A percentile compares a stretch with the other conserved stretches of the same genome.
These are phyloP conservation scores for Nakazawaea anatomiae DNA, from an alignment of 805 yeast genomes.

Conservation along the genomic window DNA sequence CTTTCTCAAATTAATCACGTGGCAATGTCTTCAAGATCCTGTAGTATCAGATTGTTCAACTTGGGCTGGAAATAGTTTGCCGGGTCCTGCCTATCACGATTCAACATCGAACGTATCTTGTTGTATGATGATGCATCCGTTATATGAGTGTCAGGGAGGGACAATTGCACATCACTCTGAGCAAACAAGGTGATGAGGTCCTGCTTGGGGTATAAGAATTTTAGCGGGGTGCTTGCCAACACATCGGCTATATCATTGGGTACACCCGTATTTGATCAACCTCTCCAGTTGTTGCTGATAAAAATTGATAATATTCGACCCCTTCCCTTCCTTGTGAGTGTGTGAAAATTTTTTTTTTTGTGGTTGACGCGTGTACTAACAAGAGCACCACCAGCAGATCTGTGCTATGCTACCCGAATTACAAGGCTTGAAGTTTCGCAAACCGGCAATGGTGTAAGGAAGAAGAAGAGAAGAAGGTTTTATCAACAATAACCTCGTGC, in stretches of 20 bases:
- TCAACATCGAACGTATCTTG: constrained; percentile 12
- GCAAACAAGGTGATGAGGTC: constrained; percentile 21
- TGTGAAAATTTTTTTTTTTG: too few relatives aligned
- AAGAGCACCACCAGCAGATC: too few relatives aligned
- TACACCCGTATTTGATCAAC: too few relatives aligned
- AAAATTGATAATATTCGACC: too few relatives aligned
- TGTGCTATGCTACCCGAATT: constrained; percentile 16
- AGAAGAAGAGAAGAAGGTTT: constrained; percentile 11
- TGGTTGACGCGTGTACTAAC: too few relatives aligned
- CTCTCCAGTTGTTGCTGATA: too few relatives aligned
- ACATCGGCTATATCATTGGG: constrained; percentile 17
- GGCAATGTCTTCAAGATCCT: constrained; percentile 17
- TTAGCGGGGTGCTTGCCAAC: constrained; percentile 24
- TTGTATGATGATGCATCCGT: constrained; percentile 3
- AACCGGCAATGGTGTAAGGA: constrained; percentile 20
- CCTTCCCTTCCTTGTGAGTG: too few relatives aligned
- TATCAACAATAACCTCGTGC: constrained; percentile 15
- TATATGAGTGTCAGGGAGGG: constrained; percentile 6
- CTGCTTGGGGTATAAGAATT: constrained; percentile 33
- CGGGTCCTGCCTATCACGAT: constrained; percentile 13
- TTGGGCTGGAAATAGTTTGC: not conserved
- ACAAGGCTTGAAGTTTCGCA: constrained; percentile 24
- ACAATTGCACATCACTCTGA: constrained; percentile 18
- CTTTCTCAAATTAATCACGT: constrained; percentile 18
- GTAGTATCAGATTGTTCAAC: constrained; percentile 14